These are phyloP conservation scores for Daldinia bambusicola DNA, from an alignment of 495 filamentous ascomycete genomes.

Conservation along the genomic window DNA sequence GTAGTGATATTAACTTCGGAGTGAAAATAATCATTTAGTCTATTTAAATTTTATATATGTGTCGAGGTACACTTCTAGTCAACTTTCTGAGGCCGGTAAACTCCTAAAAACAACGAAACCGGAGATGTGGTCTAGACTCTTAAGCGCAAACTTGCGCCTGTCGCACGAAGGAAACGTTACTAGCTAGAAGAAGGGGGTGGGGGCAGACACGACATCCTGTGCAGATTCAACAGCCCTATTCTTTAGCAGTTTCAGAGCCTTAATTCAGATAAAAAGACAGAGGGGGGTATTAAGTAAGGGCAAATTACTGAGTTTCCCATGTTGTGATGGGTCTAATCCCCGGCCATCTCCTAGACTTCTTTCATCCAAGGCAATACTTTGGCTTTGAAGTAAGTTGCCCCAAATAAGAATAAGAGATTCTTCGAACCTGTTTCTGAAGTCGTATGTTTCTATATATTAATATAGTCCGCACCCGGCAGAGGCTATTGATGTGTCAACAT, in stretches of 20 bases:
- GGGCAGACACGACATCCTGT: neutral
- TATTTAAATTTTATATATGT: no score
- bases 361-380: neutral
- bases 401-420: no score
- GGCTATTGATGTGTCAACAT: no score
- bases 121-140: neutral
- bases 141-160: neutral
- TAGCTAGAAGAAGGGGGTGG: neutral
- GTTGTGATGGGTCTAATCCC: neutral
- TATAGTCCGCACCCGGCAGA: no score
- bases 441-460: neutral
- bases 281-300: neutral
- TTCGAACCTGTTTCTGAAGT: neutral
- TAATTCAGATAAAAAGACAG: neutral
- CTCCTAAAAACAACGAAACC: neutral
- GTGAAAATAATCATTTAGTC: no score
- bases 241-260: neutral
- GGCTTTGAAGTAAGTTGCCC: no score
- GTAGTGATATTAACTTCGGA: no score
- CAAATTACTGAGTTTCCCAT: neutral
- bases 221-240: neutral
- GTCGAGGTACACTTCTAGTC: no score
- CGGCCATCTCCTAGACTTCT: neutral
- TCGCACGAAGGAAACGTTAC: neutral
- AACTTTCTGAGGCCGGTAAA: neutral